Percentiles rank a stretch among this genome's conserved stretches.
phyloP scores from a whole-genome alignment of 2,329 filamentous ascomycete species.

The Colletotrichum sp. region DNA sequence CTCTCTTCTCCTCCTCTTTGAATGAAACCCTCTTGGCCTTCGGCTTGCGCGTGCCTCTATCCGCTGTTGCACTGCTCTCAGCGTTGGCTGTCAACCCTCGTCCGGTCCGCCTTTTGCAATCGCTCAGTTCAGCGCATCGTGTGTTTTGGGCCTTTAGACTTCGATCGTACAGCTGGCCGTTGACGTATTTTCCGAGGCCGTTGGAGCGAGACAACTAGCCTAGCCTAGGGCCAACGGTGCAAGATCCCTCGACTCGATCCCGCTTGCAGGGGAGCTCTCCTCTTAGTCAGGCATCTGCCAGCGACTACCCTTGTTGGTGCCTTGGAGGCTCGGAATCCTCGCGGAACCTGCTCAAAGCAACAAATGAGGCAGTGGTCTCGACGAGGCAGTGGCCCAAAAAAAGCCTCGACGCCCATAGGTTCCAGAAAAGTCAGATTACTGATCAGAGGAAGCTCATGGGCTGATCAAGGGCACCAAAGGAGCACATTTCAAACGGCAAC shows the following conservation, averaged over 20 bases:
- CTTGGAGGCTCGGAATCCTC: neutral
- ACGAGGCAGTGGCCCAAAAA: neutral
- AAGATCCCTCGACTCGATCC: neutral
- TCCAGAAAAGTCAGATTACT: neutral
- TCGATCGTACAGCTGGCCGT: neutral
- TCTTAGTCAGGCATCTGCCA: neutral
- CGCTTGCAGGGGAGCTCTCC: neutral
- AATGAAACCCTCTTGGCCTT: neutral
- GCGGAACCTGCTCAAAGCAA: neutral
- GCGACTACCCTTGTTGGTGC: neutral
- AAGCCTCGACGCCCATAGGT: neutral
- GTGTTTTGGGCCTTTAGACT: neutral
- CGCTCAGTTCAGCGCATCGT: neutral
- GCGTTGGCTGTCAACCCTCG: neutral
- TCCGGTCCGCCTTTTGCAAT: neutral
- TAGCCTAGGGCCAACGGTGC: neutral
- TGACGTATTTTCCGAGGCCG: neutral
- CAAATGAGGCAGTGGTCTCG: neutral
- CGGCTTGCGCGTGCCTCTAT: neutral
- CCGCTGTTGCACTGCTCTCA: neutral
- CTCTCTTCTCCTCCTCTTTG: neutral
- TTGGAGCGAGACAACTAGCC: neutral
- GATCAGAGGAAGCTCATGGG: neutral
- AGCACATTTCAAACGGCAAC: neutral
- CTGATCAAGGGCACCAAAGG: neutral